phyloP scores from a whole-genome alignment of 2,329 filamentous ascomycete genomes.

The Curvularia verruculosa region DNA sequence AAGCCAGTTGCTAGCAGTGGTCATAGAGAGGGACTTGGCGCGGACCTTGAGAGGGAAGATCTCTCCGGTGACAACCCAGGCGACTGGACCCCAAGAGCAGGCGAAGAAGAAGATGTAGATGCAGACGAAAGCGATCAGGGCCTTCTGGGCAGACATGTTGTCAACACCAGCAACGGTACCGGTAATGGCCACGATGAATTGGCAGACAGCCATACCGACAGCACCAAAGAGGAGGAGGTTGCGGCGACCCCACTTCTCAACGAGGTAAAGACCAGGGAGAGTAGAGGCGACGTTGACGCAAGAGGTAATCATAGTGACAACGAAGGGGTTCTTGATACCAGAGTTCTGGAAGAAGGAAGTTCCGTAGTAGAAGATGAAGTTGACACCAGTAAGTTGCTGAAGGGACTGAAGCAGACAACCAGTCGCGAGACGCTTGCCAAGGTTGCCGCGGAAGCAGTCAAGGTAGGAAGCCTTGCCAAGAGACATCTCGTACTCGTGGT shows the following conservation, averaged over 20 bases:
- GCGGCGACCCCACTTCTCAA: slow-evolving; percentile 79
- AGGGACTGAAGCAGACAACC: slow-evolving; percentile 78
- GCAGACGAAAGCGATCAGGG: slow-evolving; percentile 57
- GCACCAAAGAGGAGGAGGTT: slow-evolving; percentile 76
- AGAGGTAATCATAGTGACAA: slow-evolving; percentile 75
- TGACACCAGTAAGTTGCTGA: slow-evolving; percentile 70
- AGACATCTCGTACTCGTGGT: slow-evolving; percentile 76
- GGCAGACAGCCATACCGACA: slow-evolving; percentile 67
- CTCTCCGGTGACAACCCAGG: slow-evolving; percentile 63
- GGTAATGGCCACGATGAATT: slow-evolving; percentile 51
- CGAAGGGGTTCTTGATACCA: slow-evolving; percentile 60
- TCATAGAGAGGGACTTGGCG: slow-evolving; percentile 57
- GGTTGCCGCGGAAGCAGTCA: slow-evolving; percentile 55
- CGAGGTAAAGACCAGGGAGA: slow-evolving; percentile 74
- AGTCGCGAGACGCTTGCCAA: slow-evolving; percentile 69
- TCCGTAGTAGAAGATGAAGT: slow-evolving; percentile 54
- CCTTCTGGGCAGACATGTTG: slow-evolving; percentile 48
- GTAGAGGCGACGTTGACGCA: slow-evolving; percentile 79
- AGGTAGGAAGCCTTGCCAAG: slow-evolving; percentile 56
- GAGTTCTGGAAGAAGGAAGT: slow-evolving; percentile 51
- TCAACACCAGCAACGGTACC: slow-evolving; percentile 47
- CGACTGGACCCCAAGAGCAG: slow-evolving; percentile 76
- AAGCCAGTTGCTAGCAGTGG: slow-evolving; percentile 63
- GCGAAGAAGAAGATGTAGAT: slow-evolving; percentile 84
- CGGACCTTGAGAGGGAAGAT: slow-evolving; percentile 56